Conservation (phyloP, 2,329 filamentous ascomycete genomes). For the Uncinocarpus reesii region DNA sequence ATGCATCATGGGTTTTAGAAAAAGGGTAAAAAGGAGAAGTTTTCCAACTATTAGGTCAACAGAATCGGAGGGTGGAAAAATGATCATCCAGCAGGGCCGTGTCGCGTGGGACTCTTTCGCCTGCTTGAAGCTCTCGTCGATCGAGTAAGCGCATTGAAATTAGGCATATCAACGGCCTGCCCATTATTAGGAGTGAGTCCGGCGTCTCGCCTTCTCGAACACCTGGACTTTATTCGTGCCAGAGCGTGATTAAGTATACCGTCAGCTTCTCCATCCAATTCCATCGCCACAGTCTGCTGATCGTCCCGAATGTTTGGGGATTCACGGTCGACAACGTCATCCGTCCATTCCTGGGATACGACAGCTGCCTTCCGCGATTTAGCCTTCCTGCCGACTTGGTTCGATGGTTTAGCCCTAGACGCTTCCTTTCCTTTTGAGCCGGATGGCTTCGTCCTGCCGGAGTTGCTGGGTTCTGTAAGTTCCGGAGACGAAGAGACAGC, state of each 20-base stretch:
- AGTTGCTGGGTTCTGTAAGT: conserved; percentile 9
- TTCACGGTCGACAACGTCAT: conserved; percentile 27
- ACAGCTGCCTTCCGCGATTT: conserved; percentile 5
- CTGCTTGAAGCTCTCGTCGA: conserved; percentile 13
- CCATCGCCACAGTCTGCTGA: conserved; percentile 32
- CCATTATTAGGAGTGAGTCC: neutral
- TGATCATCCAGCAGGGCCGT: conserved; percentile 6
- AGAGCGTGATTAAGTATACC: conserved; percentile 33
- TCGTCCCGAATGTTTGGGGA: conserved; percentile 15
- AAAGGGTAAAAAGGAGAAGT: neutral
- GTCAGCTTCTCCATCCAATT: conserved; percentile 37
- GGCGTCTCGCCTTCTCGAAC: conserved; percentile 2
- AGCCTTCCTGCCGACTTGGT: conserved; percentile 19
- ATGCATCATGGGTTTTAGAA: neutral
- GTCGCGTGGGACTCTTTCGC: conserved; percentile 14
- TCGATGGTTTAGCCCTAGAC: conserved; percentile 16
- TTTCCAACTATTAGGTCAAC: neutral
- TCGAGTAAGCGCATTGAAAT: neutral
- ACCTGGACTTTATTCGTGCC: conserved; percentile 18
- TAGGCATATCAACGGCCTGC: conserved; percentile 6
- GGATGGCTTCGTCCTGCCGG: conserved; percentile 19
- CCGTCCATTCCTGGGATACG: conserved; percentile 28
- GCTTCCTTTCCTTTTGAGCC: conserved; percentile 25
- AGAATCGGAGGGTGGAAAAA: too few relatives aligned
- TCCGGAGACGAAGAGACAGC: neutral